Percentiles rank a stretch among this genome's conserved stretches.
phyloP scores from a whole-genome alignment of 768 basidiomycete genomes.

The Suillus alpinus region DNA sequence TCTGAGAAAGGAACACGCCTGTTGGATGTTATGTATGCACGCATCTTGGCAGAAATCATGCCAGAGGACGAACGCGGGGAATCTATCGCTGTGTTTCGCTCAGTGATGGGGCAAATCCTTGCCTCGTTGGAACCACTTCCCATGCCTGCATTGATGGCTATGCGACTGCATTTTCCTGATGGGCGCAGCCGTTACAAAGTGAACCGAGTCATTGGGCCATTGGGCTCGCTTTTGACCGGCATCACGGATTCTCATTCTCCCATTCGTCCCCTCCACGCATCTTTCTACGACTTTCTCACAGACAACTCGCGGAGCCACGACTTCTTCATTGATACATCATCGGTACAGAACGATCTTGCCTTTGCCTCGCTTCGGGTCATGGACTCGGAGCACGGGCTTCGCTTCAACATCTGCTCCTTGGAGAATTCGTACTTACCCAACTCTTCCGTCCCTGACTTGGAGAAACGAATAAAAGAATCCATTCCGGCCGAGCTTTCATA shows the following conservation, averaged over 20 bases:
- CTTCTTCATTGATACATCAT: conserved; percentile 10
- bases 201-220: not conserved
- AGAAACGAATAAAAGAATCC: conserved; percentile 8
- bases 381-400: conserved; percentile 18
- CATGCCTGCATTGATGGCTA: too few relatives aligned
- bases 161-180: too few relatives aligned
- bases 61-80: too few relatives aligned
- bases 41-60: too few relatives aligned
- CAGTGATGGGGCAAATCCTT: too few relatives aligned
- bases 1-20: too few relatives aligned
- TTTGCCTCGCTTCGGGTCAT: conserved; percentile 23
- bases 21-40: too few relatives aligned
- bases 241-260: not conserved
- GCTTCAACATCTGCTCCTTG: conserved; percentile 6
- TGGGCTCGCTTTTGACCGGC: conserved; percentile 7
- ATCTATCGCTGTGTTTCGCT: too few relatives aligned
- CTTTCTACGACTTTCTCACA: conserved; percentile 25
- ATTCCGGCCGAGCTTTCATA: conserved; percentile 28
- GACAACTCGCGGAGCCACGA: conserved; percentile 8
- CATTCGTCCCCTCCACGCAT: too few relatives aligned
- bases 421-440: conserved; percentile 27
- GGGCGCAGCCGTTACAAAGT: conserved; percentile 25
- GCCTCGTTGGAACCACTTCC: too few relatives aligned
- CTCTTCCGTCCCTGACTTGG: conserved; percentile 14
- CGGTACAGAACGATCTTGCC: conserved; percentile 5